These are phyloP conservation scores for Dryadomyces sulphureus DNA, from an alignment of 2,329 filamentous ascomycete species.

Conservation along the genomic window DNA sequence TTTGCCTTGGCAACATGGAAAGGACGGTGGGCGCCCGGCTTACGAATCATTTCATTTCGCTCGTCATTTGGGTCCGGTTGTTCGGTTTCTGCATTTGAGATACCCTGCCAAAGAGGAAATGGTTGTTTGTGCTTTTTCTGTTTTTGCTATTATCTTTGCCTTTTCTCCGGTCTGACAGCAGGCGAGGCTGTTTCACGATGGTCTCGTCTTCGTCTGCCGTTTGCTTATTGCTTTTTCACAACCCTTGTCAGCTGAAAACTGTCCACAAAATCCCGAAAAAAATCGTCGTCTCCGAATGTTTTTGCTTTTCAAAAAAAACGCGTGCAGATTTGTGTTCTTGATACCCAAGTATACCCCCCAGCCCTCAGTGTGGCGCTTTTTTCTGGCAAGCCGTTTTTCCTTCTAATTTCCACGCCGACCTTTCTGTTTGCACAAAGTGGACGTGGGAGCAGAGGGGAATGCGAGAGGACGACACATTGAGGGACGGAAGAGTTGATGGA, in stretches of 20 bases:
- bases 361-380: background rate
- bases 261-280: background rate
- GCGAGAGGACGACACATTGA: background rate
- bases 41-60: constrained; percentile 8
- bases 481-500: background rate
- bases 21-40: constrained; percentile 13
- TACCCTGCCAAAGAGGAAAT: constrained; percentile 10
- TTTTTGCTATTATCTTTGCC: background rate
- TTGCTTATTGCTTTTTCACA: background rate
- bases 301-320: background rate
- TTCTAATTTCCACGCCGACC: background rate
- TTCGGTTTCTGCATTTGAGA: constrained; percentile 37
- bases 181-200: background rate
- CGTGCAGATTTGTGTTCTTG: background rate
- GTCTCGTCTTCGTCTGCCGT: background rate
- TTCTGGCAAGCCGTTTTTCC: background rate
- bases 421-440: background rate
- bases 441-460: background rate
- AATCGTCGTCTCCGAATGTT: background rate
- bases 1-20: background rate
- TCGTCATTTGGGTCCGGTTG: constrained; percentile 25
- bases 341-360: constrained; percentile 2
- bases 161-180: background rate
- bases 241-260: background rate
- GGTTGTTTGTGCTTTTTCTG: background rate